A percentile compares a stretch with the other conserved stretches of the same genome.
phyloP scores from a whole-genome alignment of 1,139 yeast species.

The Diutina catenulata region DNA sequence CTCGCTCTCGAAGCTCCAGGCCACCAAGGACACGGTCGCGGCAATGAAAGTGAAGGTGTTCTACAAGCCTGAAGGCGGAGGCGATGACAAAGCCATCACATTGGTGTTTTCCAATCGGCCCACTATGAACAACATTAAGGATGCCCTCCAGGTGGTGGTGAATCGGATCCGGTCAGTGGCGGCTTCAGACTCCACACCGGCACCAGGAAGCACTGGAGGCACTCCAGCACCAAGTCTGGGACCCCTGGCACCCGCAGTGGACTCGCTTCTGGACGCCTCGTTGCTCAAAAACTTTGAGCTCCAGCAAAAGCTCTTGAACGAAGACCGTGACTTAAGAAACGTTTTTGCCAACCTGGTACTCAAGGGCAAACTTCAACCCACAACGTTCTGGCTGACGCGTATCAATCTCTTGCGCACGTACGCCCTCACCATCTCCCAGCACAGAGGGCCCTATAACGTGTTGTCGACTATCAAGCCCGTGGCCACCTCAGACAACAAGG shows the following conservation, averaged over 20 bases:
- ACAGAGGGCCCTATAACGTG: conserved; percentile 88
- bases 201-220: conserved; percentile 5
- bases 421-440: conserved; percentile 76
- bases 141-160: conserved; percentile 56
- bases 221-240: no score
- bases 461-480: conserved; percentile 88
- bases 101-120: conserved; percentile 62
- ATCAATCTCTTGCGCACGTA: conserved; percentile 71
- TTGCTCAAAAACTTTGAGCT: conserved; percentile 59
- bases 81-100: conserved; percentile 33
- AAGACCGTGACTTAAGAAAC: conserved; percentile 57
- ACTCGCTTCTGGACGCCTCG: conserved; percentile 23
- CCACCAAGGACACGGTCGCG: conserved; percentile 59
- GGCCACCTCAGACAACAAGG: conserved; percentile 81
- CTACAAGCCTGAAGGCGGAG: conserved; percentile 22
- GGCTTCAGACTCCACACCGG: conserved; percentile 7
- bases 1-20: conserved; percentile 51
- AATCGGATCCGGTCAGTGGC: conserved; percentile 47
- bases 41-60: conserved; percentile 58
- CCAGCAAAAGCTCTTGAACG: conserved; percentile 67
- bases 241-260: conserved; percentile 13
- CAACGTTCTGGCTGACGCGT: conserved; percentile 82
- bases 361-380: conserved; percentile 61
- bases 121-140: conserved; percentile 67
- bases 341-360: conserved; percentile 87